Evolutionary conservation across 441 rosid genomes (phyloP), one percentile per base, ranked within the genome.

Genomic region (Erysimum pusillum): DNA sequence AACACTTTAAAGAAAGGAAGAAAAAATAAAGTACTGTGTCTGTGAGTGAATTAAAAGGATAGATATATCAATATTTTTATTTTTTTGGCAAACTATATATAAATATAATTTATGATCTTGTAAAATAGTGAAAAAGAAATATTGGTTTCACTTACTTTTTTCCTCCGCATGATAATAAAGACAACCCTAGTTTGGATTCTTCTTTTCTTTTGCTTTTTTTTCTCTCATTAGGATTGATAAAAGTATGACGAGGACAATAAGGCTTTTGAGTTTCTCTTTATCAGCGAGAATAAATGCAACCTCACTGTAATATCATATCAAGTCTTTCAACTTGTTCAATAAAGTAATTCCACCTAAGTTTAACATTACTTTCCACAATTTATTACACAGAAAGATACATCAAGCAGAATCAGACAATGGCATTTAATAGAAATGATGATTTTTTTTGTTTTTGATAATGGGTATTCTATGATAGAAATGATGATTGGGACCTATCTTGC

Each of bases 151-250:
- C 45, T 63, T 39, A 4, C 32, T 31, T 57, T 49, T 46, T 35
- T 59, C 28, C 58, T 76, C 69, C 57, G 32, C 70, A 63, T 69
- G 57, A 63, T 38, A 52, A 51, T 44, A 28, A 73, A 25, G 71
- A 70, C 67, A 76, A 45, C 53, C 39, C 59, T 25, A 25, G 66
- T 15, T 76, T 76, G 71, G 59, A 62, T 22, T 62, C 6, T 67
- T 51, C 5, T 35, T 44, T 2, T 54, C 34, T 32, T 15, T 3
- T 3, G 18, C 9, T 10, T 48, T 15, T n/a, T 10, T 8, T 10
- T 32, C 31, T 67, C 3, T 44, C 14, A 17, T 17, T 32, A 52
- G 70, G 48, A 68, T 61, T 75, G 52, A 13, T 59, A 67, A 67
- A 67, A 60, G 56, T 32, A 31, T 35, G 45, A 17, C 0, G 51